These are phyloP conservation scores for Casuarina cunninghamiana DNA, from an alignment of 306 rosid genomes.

Conservation along the genomic window DNA sequence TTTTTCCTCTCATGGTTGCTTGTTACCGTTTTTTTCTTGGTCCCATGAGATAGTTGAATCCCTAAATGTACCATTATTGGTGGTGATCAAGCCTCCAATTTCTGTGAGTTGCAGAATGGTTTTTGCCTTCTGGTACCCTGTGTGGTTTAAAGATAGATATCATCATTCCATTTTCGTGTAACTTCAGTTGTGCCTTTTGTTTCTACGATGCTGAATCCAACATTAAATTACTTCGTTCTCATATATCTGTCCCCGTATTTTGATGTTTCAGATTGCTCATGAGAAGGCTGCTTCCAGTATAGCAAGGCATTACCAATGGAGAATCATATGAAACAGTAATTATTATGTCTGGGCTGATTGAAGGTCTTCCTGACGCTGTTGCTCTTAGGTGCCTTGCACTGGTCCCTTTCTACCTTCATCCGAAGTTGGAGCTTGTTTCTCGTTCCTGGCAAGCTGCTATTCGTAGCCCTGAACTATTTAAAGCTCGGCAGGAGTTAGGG, in stretches of 20 bases:
- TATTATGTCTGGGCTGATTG: constrained; percentile 90
- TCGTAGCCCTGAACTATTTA: constrained; percentile 76
- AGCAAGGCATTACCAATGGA: constrained; percentile 24
- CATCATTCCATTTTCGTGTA: neutral
- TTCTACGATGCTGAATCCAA: neutral
- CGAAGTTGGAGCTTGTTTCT: constrained; percentile 80
- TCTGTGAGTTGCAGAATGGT: neutral
- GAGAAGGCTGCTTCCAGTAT: constrained; percentile 30
- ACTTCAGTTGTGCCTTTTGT: neutral
- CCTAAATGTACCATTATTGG: neutral
- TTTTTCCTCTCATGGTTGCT: neutral
- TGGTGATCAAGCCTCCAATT: constrained; percentile 1
- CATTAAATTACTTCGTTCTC: neutral
- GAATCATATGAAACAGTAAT: constrained; percentile 36
- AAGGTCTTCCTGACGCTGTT: constrained; percentile 94
- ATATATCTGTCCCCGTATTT: neutral
- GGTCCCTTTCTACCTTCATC: constrained; percentile 90
- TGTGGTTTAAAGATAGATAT: neutral
- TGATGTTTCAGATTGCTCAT: constrained; percentile 34
- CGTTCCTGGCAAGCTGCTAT: constrained; percentile 84
- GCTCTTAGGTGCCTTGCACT: constrained; percentile 90
- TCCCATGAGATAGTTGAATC: neutral
- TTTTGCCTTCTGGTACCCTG: neutral
- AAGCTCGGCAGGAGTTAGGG: constrained; percentile 78
- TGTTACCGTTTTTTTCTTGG: no score